These are phyloP conservation scores for Tetrapisispora iriomotensis DNA, from an alignment of 805 yeast species.

Conservation along the genomic window DNA sequence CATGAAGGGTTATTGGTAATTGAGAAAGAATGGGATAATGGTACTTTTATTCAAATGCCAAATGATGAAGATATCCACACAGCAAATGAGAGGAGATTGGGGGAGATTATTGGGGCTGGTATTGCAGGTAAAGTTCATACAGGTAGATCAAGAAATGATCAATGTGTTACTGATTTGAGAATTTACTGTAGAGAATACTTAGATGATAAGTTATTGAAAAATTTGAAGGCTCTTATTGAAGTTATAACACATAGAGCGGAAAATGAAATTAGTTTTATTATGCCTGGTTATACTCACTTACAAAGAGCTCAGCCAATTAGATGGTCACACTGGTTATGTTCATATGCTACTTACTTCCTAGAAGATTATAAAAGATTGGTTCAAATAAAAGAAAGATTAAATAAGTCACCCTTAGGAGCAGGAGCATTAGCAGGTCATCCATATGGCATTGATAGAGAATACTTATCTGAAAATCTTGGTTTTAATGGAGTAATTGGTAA, in stretches of 20 bases:
- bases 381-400: conserved; percentile 73
- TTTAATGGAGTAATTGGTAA: conserved; percentile 86
- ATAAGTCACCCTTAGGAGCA: conserved; percentile 85
- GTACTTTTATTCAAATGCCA: conserved; percentile 31
- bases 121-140: conserved; percentile 98
- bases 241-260: conserved; percentile 69
- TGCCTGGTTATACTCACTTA: conserved; percentile 99
- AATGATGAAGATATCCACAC: conserved; percentile 95
- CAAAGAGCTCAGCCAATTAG: conserved; percentile 99
- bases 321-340: conserved; percentile 96
- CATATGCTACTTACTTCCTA: conserved; percentile 89
- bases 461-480: conserved; percentile 67
- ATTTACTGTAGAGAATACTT: conserved; percentile 78
- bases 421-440: conserved; percentile 99
- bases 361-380: conserved; percentile 80
- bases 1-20: conserved; percentile 73
- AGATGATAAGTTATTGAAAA: conserved; percentile 42
- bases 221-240: conserved; percentile 52
- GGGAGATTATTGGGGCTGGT: conserved; percentile 86
- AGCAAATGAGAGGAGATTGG: conserved; percentile 94
- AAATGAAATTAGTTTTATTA: conserved; percentile 77
- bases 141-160: conserved; percentile 98
- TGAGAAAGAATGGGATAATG: conserved; percentile 79
- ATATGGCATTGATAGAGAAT: conserved; percentile 95
- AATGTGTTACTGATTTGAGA: conserved; percentile 98